Percentiles rank a stretch among this genome's conserved stretches.
Conservation (phyloP, 441 rosid species). For the Isatis lusitanica region DNA sequence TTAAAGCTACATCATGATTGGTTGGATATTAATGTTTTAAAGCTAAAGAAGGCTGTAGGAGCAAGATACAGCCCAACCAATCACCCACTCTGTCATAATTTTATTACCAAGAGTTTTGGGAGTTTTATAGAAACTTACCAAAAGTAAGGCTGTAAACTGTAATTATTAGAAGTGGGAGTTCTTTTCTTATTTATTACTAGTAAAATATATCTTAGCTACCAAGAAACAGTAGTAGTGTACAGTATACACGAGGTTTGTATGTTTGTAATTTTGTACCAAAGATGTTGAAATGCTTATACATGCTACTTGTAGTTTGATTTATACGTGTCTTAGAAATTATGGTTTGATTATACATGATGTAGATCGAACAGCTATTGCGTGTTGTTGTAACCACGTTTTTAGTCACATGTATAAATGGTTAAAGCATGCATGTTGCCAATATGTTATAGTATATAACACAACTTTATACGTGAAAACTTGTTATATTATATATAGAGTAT, state of each 20-base stretch:
- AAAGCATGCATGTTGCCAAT: not conserved
- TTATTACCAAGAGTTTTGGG: constrained; percentile 11
- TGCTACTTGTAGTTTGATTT: no score
- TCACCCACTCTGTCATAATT: constrained; percentile 5
- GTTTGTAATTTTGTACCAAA: no score
- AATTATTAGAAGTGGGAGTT: not conserved
- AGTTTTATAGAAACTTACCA: not conserved
- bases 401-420: not conserved
- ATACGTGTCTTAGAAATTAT: no score
- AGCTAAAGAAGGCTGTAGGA: no score
- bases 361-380: no score
- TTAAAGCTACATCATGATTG: no score
- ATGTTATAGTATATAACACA: no score
- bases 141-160: constrained; percentile 1
- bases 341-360: not conserved
- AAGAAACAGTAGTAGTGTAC: no score
- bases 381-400: no score
- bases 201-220: not conserved
- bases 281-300: not conserved
- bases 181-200: not conserved
- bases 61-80: no score
- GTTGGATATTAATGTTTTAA: no score
- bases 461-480: not conserved
- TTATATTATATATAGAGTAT: not conserved
- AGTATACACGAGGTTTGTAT: no score